These are phyloP conservation scores for Narthecium ossifragum DNA, from an alignment of 106 monocot species.

Conservation along the genomic window DNA sequence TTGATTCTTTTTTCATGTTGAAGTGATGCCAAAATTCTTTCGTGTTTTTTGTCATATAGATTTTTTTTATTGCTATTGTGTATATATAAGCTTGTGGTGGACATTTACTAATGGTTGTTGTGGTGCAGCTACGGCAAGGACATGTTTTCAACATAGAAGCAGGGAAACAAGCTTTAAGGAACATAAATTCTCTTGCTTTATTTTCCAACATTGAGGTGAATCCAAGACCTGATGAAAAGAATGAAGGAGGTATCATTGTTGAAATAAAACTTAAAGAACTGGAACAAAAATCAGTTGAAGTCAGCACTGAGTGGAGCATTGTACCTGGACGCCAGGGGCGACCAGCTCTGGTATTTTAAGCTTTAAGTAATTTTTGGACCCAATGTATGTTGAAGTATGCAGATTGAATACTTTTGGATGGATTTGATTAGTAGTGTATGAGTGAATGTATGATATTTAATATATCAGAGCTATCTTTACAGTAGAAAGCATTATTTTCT, in stretches of 20 bases:
- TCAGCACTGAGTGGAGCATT: conserved; percentile 94
- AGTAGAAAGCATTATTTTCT: conserved; percentile 6
- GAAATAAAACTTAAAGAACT: conserved; percentile 94
- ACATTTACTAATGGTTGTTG: too few relatives aligned
- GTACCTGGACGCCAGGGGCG: conserved; percentile 83
- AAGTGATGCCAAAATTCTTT: too few relatives aligned
- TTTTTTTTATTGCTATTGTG: too few relatives aligned
- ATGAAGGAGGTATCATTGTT: conserved; percentile 89
- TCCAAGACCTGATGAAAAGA: conserved; percentile 90
- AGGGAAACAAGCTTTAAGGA: conserved; percentile 83
- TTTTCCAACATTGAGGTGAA: conserved; percentile 98
- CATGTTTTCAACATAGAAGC: conserved; percentile 98
- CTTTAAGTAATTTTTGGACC: too few relatives aligned
- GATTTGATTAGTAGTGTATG: too few relatives aligned
- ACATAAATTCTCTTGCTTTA: conserved; percentile 83
- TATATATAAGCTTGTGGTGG: too few relatives aligned
- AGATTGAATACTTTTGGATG: background rate
- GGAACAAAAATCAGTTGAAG: conserved; percentile 92
- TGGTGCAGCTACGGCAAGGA: conserved; percentile 77
- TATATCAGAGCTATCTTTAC: background rate
- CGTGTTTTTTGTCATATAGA: too few relatives aligned
- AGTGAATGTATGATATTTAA: background rate
- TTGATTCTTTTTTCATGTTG: too few relatives aligned
- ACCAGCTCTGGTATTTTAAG: conserved; percentile 74
- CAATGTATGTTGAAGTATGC: too few relatives aligned